Percentiles rank a stretch among this genome's conserved stretches.
phyloP scores from a whole-genome alignment of 2,329 filamentous ascomycete genomes.

The Cercospora sp. region DNA sequence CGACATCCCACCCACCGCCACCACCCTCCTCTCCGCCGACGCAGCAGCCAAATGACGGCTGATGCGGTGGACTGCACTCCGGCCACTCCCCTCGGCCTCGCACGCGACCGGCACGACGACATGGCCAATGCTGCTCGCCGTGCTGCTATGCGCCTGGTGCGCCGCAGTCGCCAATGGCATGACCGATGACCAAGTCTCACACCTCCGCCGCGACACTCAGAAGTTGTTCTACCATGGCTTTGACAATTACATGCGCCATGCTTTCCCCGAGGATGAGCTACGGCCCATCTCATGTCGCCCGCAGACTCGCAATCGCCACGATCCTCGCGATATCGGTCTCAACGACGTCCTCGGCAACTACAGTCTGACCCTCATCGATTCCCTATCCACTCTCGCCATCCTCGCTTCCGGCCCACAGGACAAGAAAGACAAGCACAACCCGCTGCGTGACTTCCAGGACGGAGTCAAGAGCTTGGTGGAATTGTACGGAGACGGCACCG shows the following conservation, averaged over 20 bases:
- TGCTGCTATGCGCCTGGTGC: constrained; percentile 38
- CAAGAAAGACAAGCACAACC: constrained; percentile 47
- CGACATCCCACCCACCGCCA: background rate
- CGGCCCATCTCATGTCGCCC: constrained; percentile 82
- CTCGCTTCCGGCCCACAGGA: constrained; percentile 69
- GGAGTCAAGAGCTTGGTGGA: constrained; percentile 74
- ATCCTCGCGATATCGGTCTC: constrained; percentile 78
- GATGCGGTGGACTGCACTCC: constrained; percentile 32
- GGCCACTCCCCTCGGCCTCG: constrained; percentile 27
- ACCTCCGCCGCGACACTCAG: constrained; percentile 49
- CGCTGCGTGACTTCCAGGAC: constrained; percentile 67
- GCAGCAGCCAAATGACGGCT: constrained; percentile 14
- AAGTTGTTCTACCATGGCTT: constrained; percentile 97
- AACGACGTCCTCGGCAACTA: constrained; percentile 98
- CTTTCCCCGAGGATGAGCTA: constrained; percentile 94
- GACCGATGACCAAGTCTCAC: constrained; percentile 46
- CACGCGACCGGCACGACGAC: constrained; percentile 1
- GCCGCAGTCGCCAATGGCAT: constrained; percentile 44
- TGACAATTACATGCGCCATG: constrained; percentile 89
- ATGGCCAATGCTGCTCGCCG: constrained; percentile 40
- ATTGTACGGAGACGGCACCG: constrained; percentile 82
- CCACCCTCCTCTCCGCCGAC: background rate
- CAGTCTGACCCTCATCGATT: constrained; percentile 92
- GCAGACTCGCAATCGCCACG: constrained; percentile 76
- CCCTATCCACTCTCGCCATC: constrained; percentile 89